phyloP scores from a whole-genome alignment of 352 stramenopile genomes.

The Globisporangium canariense region DNA sequence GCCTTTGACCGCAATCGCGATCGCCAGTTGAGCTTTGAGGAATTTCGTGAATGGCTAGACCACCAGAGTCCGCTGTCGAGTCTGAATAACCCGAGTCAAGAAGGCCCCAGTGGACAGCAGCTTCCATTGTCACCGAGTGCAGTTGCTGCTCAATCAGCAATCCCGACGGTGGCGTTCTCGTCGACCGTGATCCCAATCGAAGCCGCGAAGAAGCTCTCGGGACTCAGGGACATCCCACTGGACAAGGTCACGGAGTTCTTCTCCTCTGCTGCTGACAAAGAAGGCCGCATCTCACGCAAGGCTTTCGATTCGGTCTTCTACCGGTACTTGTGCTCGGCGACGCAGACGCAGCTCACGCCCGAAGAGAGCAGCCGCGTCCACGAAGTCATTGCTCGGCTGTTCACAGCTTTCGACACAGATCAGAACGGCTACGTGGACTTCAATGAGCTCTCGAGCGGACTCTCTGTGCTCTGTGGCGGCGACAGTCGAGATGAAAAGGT shows the following conservation, averaged over 20 bases:
- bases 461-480: conserved; percentile 68
- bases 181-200: conserved; percentile 56
- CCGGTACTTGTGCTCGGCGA: conserved; percentile 47
- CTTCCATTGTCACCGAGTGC: neutral
- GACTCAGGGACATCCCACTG: conserved; percentile 55
- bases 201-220: conserved; percentile 67
- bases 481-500: conserved; percentile 61
- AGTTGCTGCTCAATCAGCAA: neutral
- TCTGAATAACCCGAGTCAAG: conserved; percentile 1
- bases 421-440: conserved; percentile 70
- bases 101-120: neutral
- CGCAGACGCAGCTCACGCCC: conserved; percentile 29
- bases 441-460: conserved; percentile 68
- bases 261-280: conserved; percentile 35
- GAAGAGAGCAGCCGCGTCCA: conserved; percentile 58
- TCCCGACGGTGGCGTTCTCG: neutral
- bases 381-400: conserved; percentile 71
- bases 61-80: conserved; percentile 36
- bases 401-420: conserved; percentile 77
- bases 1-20: conserved; percentile 77
- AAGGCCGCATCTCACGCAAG: conserved; percentile 56
- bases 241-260: conserved; percentile 66
- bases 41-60: conserved; percentile 78
- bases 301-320: conserved; percentile 79
- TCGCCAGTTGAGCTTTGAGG: conserved; percentile 69